A percentile compares a stretch with the other conserved stretches of the same genome.
Conservation (phyloP, 306 rosid species). For the Prunus davidiana region DNA sequence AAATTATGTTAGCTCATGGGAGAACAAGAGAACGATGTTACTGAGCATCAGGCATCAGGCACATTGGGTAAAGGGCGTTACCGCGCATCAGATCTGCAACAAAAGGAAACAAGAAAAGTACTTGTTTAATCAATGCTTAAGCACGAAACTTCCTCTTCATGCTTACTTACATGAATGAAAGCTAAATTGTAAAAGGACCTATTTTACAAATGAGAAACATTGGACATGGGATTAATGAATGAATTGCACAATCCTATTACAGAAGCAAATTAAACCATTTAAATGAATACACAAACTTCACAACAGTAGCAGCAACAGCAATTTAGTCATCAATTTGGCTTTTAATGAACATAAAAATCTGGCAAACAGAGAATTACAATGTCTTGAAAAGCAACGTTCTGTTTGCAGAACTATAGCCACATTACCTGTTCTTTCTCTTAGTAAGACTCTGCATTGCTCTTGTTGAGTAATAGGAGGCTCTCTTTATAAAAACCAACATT, state of each 20-base stretch:
- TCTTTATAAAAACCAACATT: background rate
- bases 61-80: background rate
- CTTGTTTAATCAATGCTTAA: background rate
- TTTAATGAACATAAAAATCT: background rate
- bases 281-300: background rate
- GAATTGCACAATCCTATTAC: too few species aligned
- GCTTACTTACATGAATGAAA: too few species aligned
- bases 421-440: background rate
- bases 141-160: background rate
- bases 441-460: background rate
- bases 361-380: background rate
- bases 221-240: too few species aligned
- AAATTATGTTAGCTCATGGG: background rate
- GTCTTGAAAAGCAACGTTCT: background rate
- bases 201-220: too few species aligned
- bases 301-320: background rate
- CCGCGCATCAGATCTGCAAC: background rate
- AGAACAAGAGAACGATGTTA: background rate
- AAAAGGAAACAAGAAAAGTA: background rate
- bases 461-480: background rate
- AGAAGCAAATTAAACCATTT: background rate
- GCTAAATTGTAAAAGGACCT: too few species aligned
- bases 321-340: background rate
- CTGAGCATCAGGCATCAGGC: background rate
- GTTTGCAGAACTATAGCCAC: background rate